phyloP scores from a whole-genome alignment of 768 basidiomycete genomes.

The Collybia sp. region DNA sequence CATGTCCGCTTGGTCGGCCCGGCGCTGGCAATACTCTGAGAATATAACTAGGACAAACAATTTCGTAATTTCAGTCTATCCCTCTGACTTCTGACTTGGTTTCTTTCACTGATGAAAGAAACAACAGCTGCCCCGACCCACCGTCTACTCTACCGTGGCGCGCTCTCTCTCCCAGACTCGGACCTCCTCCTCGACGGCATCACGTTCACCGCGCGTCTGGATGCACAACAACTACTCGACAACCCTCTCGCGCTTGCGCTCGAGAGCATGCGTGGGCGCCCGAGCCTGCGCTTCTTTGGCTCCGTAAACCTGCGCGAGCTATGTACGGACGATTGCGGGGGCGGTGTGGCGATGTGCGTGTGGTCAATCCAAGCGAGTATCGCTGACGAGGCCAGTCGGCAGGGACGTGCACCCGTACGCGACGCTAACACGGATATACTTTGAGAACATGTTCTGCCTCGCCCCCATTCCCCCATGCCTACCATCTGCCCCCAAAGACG shows the following conservation, averaged over 20 bases:
- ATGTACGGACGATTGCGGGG: slow-evolving; percentile 56
- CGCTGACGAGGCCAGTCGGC: slow-evolving; percentile 1
- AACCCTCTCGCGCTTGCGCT: slow-evolving; percentile 69
- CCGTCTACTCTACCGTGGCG: slow-evolving; percentile 73
- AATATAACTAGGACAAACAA: too few relatives aligned
- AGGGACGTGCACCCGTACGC: slow-evolving; percentile 73
- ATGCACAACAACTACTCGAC: slow-evolving; percentile 45
- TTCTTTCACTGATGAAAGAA: background rate
- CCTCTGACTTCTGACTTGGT: too few relatives aligned
- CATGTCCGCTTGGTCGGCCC: too few relatives aligned
- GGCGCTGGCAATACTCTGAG: too few relatives aligned
- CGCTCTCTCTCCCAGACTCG: slow-evolving; percentile 71
- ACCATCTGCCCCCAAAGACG: too few relatives aligned
- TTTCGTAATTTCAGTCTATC: too few relatives aligned
- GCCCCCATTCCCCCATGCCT: slow-evolving; percentile 27
- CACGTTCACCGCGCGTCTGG: slow-evolving; percentile 55
- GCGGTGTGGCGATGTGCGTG: slow-evolving; percentile 29
- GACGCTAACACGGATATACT: slow-evolving; percentile 56
- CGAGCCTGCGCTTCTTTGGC: slow-evolving; percentile 55
- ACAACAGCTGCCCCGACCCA: slow-evolving; percentile 13
- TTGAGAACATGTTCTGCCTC: slow-evolving; percentile 68
- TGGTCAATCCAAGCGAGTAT: background rate
- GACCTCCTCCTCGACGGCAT: slow-evolving; percentile 68
- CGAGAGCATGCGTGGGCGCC: slow-evolving; percentile 78
- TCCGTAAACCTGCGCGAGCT: slow-evolving; percentile 47